Conservation (phyloP, 2,329 filamentous ascomycete species). For the Paecilomyces sp. region DNA sequence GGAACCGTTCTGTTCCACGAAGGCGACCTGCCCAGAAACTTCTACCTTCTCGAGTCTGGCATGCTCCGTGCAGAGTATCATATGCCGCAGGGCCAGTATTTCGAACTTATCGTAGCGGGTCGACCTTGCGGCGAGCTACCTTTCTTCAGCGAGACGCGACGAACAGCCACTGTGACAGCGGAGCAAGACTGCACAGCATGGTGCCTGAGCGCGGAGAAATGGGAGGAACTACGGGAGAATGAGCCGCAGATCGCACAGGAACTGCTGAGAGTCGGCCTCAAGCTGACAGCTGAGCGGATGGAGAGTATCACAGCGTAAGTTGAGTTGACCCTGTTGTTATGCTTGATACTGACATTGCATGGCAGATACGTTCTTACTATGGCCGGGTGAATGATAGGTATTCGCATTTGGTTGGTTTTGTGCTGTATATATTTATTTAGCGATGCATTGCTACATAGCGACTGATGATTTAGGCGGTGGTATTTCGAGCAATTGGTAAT, state of each 20-base stretch:
- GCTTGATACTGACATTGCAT: neutral
- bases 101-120: conserved; percentile 86
- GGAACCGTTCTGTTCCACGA: conserved; percentile 71
- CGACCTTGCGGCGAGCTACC: conserved; percentile 94
- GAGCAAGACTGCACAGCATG: conserved; percentile 78
- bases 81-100: conserved; percentile 78
- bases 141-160: conserved; percentile 84
- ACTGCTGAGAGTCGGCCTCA: conserved; percentile 77
- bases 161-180: conserved; percentile 79
- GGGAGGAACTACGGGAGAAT: conserved; percentile 63
- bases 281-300: conserved; percentile 93
- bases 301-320: conserved; percentile 56
- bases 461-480: neutral
- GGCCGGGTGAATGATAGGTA: conserved; percentile 16
- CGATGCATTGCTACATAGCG: neutral
- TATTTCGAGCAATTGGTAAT: neutral
- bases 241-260: conserved; percentile 76
- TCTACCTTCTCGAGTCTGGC: conserved; percentile 85
- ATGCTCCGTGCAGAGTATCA: conserved; percentile 87
- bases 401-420: neutral
- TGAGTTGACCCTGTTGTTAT: conserved; percentile 3
- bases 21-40: conserved; percentile 70
- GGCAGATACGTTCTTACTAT: conserved; percentile 26
- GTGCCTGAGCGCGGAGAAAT: conserved; percentile 66
- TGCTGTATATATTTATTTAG: neutral